Evolutionary conservation across 805 yeast genomes (phyloP).

Genomic region (Lachancea dasiensis): DNA sequence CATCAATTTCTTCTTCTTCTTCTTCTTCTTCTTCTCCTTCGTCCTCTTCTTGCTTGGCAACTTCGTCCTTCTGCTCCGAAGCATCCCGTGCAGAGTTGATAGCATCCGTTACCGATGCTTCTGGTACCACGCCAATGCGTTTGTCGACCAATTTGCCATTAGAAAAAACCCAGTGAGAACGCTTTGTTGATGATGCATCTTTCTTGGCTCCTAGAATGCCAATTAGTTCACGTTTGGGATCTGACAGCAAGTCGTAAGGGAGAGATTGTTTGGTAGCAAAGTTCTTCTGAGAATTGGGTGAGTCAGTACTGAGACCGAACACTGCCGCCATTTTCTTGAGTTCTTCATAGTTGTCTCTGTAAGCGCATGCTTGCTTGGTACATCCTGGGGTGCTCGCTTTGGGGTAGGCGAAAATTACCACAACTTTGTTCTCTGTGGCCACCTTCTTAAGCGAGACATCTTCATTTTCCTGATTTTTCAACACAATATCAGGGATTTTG

Average conservation of each 20-base stretch:
- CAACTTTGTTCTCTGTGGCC: slow-evolving; percentile 38
- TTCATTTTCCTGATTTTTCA: slow-evolving; percentile 66
- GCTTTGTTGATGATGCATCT: slow-evolving; percentile 62
- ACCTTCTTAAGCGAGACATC: slow-evolving; percentile 44
- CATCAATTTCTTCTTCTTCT: neutral
- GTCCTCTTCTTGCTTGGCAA: neutral
- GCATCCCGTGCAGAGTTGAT: slow-evolving; percentile 48
- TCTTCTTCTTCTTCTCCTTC: slow-evolving; percentile 1
- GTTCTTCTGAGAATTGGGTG: slow-evolving; percentile 68
- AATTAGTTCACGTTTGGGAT: slow-evolving; percentile 64
- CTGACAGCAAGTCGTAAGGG: slow-evolving; percentile 70
- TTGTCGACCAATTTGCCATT: slow-evolving; percentile 57
- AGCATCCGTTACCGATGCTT: slow-evolving; percentile 53
- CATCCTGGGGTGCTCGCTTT: slow-evolving; percentile 95
- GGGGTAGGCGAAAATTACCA: slow-evolving; percentile 74
- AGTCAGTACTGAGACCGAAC: slow-evolving; percentile 79
- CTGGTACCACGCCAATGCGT: slow-evolving; percentile 43
- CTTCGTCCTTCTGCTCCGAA: slow-evolving; percentile 16
- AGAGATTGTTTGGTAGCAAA: slow-evolving; percentile 70
- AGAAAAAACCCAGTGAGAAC: slow-evolving; percentile 90
- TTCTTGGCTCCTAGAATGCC: slow-evolving; percentile 79
- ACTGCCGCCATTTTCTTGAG: slow-evolving; percentile 42
- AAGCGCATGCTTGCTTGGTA: slow-evolving; percentile 90
- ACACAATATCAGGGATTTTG: slow-evolving; percentile 54
- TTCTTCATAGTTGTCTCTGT: slow-evolving; percentile 54